Evolutionary conservation across 495 filamentous ascomycete genomes (phyloP).

Genomic region (Sphaerosporella brunnea): DNA sequence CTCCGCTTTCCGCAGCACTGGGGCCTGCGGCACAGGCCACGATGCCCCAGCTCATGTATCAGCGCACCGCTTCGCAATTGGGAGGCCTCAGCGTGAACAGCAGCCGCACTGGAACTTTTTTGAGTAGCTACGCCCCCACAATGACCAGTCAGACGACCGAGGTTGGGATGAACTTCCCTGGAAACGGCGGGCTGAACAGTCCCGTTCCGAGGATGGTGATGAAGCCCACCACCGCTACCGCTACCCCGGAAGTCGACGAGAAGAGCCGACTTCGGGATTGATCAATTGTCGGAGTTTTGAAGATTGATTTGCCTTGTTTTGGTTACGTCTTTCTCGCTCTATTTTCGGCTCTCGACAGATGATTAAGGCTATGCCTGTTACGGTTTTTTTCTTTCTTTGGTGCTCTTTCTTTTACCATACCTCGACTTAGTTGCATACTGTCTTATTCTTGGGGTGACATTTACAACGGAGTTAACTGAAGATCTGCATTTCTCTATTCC

Average conservation of each 20-base stretch:
- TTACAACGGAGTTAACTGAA: no score
- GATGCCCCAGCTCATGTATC: conserved; percentile 35
- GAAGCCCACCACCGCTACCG: no score
- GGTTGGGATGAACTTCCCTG: conserved; percentile 17
- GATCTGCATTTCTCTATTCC: no score
- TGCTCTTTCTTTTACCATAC: no score
- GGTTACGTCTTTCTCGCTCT: no score
- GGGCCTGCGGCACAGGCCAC: conserved; percentile 81
- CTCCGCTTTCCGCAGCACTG: conserved; percentile 67
- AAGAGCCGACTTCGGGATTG: neutral
- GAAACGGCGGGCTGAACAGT: neutral
- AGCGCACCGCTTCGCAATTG: neutral
- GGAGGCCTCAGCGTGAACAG: conserved; percentile 9
- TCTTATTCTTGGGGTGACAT: no score
- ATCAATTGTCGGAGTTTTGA: neutral
- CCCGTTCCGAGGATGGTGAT: neutral
- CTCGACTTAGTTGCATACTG: no score
- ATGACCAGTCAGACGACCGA: conserved; percentile 18
- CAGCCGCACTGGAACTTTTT: conserved; percentile 17
- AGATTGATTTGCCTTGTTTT: neutral
- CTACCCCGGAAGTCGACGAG: no score
- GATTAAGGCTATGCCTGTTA: no score
- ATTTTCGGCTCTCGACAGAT: no score
- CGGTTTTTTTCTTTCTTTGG: no score
- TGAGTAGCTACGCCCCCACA: conserved; percentile 18